A percentile compares a stretch with the other conserved stretches of the same genome.
Evolutionary conservation across 805 yeast species (phyloP).

Genomic region (Barnettozyma sp.): DNA sequence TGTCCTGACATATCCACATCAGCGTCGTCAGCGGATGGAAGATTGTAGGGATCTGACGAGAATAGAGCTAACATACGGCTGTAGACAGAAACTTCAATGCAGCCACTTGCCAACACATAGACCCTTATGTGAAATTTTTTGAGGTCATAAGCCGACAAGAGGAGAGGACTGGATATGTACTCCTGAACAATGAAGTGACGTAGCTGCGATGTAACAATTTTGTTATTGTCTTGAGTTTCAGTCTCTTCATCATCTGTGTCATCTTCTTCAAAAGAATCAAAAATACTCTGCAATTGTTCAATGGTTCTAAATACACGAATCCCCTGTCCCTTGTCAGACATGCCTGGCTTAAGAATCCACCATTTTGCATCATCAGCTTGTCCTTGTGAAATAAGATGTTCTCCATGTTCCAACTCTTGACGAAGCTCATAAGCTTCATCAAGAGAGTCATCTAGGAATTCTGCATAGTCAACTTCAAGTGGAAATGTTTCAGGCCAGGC

Average conservation of each 20-base stretch:
- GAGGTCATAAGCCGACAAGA: slow-evolving; percentile 50
- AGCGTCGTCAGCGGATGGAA: slow-evolving; percentile 31
- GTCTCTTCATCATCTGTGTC: slow-evolving; percentile 53
- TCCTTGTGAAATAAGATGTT: slow-evolving; percentile 8
- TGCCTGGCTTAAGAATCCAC: slow-evolving; percentile 92
- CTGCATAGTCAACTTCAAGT: slow-evolving; percentile 91
- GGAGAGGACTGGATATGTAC: slow-evolving; percentile 62
- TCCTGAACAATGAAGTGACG: slow-evolving; percentile 90
- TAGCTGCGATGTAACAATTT: slow-evolving; percentile 76
- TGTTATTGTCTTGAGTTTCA: slow-evolving; percentile 41
- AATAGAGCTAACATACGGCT: slow-evolving; percentile 76
- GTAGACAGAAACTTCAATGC: slow-evolving; percentile 72
- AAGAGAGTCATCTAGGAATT: slow-evolving; percentile 85
- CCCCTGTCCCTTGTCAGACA: slow-evolving; percentile 97
- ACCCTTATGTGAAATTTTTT: slow-evolving; percentile 87
- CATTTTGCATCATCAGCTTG: slow-evolving; percentile 30
- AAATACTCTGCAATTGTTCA: slow-evolving; percentile 73
- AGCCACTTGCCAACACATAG: slow-evolving; percentile 72
- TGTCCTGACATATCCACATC: slow-evolving; percentile 47
- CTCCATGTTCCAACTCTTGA: slow-evolving; percentile 59
- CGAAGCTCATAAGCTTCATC: slow-evolving; percentile 90
- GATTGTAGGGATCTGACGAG: slow-evolving; percentile 47
- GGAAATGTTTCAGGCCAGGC: slow-evolving; percentile 73
- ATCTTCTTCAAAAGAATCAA: slow-evolving; percentile 81
- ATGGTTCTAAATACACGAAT: slow-evolving; percentile 74